Evolutionary conservation across 345 rosid species (phyloP).

Genomic region (Populus euphratica): DNA sequence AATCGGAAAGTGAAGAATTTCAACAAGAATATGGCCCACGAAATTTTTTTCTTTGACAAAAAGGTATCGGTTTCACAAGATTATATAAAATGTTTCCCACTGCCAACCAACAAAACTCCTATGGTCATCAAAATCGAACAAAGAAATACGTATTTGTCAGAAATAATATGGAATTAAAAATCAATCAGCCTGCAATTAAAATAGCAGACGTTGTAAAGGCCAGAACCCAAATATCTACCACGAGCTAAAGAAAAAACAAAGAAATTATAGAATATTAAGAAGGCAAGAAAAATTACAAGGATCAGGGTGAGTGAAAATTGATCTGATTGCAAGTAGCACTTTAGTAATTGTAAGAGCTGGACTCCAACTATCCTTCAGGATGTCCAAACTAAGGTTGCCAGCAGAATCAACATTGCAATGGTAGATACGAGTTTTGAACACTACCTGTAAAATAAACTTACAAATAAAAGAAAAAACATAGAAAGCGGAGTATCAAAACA

Average conservation of each 20-base stretch:
- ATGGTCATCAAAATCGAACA: not conserved
- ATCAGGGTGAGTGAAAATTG: conserved; percentile 71
- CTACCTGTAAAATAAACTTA: conserved; percentile 47
- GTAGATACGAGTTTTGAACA: conserved; percentile 80
- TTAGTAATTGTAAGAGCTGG: conserved; percentile 84
- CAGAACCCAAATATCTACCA: not conserved
- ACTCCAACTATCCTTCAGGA: conserved; percentile 83
- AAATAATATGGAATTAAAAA: no score
- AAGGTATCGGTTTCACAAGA: not conserved
- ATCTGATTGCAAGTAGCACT: conserved; percentile 71
- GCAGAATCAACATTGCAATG: conserved; percentile 83
- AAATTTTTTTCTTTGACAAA: not conserved
- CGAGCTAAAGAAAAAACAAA: not conserved
- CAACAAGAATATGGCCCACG: not conserved
- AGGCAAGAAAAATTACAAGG: conserved; percentile 47
- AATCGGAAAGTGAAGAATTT: not conserved
- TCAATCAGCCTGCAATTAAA: not conserved
- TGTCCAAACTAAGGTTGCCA: conserved; percentile 67
- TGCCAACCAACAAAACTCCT: not conserved
- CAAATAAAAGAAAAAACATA: conserved; percentile 10
- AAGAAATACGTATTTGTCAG: not conserved
- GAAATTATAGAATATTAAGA: not conserved
- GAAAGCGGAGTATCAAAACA: not conserved
- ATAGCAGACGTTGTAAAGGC: not conserved
- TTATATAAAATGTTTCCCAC: not conserved